Evolutionary conservation across 2,329 filamentous ascomycete genomes (phyloP).

Genomic region (Chaetothyriales sp.): DNA sequence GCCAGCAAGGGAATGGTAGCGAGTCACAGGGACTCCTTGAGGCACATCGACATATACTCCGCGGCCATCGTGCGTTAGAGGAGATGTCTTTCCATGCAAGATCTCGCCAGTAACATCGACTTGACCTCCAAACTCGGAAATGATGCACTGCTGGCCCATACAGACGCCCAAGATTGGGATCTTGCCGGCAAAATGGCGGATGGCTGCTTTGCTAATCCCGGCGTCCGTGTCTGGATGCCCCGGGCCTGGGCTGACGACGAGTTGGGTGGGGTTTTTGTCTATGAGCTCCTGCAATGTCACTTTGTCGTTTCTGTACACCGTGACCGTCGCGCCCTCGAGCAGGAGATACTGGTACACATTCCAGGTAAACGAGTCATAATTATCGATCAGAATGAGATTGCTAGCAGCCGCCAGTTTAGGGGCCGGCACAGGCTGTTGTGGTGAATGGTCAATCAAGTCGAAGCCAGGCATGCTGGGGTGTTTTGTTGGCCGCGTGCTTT

Average conservation of each 20-base stretch:
- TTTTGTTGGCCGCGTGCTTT: background rate
- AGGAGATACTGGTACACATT: slow-evolving; percentile 98
- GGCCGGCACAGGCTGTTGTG: slow-evolving; percentile 64
- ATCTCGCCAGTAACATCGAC: slow-evolving; percentile 93
- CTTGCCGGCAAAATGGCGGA: slow-evolving; percentile 82
- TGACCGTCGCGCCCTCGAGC: slow-evolving; percentile 84
- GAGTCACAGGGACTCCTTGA: slow-evolving; percentile 72
- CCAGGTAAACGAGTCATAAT: slow-evolving; percentile 99
- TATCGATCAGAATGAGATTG: slow-evolving; percentile 92
- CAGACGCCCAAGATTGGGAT: slow-evolving; percentile 95
- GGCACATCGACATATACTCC: slow-evolving; percentile 79
- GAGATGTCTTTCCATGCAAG: slow-evolving; percentile 91
- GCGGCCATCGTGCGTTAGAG: slow-evolving; percentile 73
- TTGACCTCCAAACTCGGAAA: slow-evolving; percentile 79
- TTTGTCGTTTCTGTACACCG: slow-evolving; percentile 84
- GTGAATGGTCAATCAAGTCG: slow-evolving; percentile 64
- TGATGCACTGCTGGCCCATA: slow-evolving; percentile 98
- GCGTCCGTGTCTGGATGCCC: slow-evolving; percentile 86
- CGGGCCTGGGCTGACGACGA: slow-evolving; percentile 89
- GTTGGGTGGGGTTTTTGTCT: slow-evolving; percentile 71
- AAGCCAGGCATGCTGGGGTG: slow-evolving; percentile 28
- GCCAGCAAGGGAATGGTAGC: slow-evolving; percentile 92
- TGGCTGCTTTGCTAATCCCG: slow-evolving; percentile 83
- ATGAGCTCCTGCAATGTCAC: slow-evolving; percentile 74
- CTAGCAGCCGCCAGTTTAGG: slow-evolving; percentile 63